These are phyloP conservation scores for Anastatica hierochuntica DNA, from an alignment of 345 rosid species.

Conservation along the genomic window DNA sequence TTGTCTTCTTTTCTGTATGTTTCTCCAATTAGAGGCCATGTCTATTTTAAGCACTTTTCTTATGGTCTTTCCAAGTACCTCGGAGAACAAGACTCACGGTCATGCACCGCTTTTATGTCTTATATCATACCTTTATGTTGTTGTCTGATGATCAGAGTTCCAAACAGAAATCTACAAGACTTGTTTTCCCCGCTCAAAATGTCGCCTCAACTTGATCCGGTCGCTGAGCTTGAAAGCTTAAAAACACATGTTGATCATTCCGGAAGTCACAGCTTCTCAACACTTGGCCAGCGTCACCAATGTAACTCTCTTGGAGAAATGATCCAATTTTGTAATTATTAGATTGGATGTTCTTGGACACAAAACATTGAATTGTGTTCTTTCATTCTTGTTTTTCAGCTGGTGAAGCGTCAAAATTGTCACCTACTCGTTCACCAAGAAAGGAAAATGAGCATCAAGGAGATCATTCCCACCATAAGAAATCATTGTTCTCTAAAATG, in stretches of 20 bases:
- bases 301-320: slow-evolving; percentile 29
- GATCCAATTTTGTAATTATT: not conserved
- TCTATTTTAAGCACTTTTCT: slow-evolving; percentile 10
- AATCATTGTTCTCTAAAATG: slow-evolving; percentile 60
- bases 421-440: slow-evolving; percentile 25
- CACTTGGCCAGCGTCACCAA: slow-evolving; percentile 36
- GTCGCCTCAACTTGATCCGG: slow-evolving; percentile 21
- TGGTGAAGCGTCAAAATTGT: slow-evolving; percentile 36
- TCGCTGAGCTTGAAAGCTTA: slow-evolving; percentile 24
- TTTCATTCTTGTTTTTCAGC: slow-evolving; percentile 9
- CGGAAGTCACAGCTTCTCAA: slow-evolving; percentile 28
- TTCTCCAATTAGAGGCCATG: not conserved
- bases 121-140: slow-evolving; percentile 19
- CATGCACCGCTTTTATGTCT: not conserved
- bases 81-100: slow-evolving; percentile 23
- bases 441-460: slow-evolving; percentile 34
- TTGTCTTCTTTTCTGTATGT: not conserved
- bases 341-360: not conserved
- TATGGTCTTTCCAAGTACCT: slow-evolving; percentile 27
- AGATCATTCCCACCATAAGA: slow-evolving; percentile 37
- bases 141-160: not conserved
- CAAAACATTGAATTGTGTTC: not conserved
- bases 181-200: slow-evolving; percentile 2
- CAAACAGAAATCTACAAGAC: slow-evolving; percentile 9
- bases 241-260: slow-evolving; percentile 29